Evolutionary conservation across 2,329 filamentous ascomycete species (phyloP).

Genomic region (Cadophora luteo-olivacea): DNA sequence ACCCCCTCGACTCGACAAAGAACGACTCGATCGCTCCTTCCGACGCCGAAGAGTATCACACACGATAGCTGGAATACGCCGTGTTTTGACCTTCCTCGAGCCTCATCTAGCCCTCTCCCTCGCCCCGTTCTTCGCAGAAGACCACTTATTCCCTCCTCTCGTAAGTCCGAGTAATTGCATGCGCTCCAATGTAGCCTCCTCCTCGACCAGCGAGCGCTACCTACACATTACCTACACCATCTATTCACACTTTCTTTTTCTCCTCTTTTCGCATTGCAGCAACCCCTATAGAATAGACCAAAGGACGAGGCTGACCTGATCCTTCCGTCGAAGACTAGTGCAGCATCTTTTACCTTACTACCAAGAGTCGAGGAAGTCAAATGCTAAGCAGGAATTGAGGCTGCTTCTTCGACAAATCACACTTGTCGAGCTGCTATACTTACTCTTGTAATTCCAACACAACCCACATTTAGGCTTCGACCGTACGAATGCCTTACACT

Average conservation of each 20-base stretch:
- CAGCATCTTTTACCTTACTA: constrained; percentile 28
- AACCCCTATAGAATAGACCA: not conserved
- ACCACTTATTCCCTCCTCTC: constrained; percentile 27
- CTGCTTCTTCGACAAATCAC: constrained; percentile 32
- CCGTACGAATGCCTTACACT: constrained; percentile 82
- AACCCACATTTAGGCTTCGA: constrained; percentile 24
- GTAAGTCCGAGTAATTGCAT: constrained; percentile 35
- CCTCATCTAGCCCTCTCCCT: not conserved
- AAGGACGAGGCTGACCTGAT: constrained; percentile 36
- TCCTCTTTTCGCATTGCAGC: constrained; percentile 15
- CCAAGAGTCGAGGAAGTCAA: constrained; percentile 18
- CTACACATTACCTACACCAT: constrained; percentile 26
- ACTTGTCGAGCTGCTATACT: constrained; percentile 31
- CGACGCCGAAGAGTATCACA: constrained; percentile 24
- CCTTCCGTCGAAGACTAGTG: constrained; percentile 28
- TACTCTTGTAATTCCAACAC: constrained; percentile 13
- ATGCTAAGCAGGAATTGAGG: constrained; percentile 36
- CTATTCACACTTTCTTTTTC: constrained; percentile 19
- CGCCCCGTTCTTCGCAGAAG: constrained; percentile 19
- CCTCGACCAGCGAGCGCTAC: constrained; percentile 23
- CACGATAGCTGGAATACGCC: constrained; percentile 44
- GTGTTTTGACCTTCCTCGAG: constrained; percentile 32
- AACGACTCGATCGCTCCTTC: constrained; percentile 7
- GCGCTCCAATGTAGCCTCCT: constrained; percentile 25
- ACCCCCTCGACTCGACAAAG: constrained; percentile 20